phyloP scores from a whole-genome alignment of 2,329 filamentous ascomycete genomes.

The Pseudocercospora fijiensis region DNA sequence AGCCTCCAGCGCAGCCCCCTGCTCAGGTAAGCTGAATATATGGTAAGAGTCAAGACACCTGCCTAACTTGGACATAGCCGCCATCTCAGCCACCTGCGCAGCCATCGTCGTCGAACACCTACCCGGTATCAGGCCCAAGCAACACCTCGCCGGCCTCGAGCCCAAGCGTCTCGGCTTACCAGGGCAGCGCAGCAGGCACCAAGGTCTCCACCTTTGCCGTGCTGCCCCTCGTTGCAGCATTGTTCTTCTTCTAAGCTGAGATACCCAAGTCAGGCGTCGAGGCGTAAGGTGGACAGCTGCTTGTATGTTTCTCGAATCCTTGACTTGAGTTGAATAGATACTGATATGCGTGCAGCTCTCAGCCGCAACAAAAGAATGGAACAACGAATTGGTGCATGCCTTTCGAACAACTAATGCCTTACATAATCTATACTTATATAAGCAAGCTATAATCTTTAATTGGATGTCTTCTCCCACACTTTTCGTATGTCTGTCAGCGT shows the following conservation, averaged over 20 bases:
- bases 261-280: not conserved
- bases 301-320: not conserved
- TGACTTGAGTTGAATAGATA: not conserved
- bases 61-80: not conserved
- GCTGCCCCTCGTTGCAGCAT: conserved; percentile 10
- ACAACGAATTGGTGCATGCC: not conserved
- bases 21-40: not conserved
- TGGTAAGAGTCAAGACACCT: not conserved
- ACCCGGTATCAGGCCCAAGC: conserved; percentile 3
- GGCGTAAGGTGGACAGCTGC: not conserved
- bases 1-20: not conserved
- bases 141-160: conserved; percentile 7
- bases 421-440: not conserved
- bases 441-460: not conserved
- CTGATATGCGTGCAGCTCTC: not conserved
- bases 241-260: conserved; percentile 12
- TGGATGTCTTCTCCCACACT: not conserved
- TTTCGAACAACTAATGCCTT: not conserved
- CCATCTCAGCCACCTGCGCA: not conserved
- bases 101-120: conserved; percentile 4
- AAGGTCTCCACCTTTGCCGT: conserved; percentile 11
- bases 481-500: not conserved
- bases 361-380: not conserved
- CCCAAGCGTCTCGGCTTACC: conserved; percentile 4
- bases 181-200: conserved; percentile 8